Base-by-base conservation (phyloP, 2,329 filamentous ascomycete species). In the Phialophora chinensis region DNA sequence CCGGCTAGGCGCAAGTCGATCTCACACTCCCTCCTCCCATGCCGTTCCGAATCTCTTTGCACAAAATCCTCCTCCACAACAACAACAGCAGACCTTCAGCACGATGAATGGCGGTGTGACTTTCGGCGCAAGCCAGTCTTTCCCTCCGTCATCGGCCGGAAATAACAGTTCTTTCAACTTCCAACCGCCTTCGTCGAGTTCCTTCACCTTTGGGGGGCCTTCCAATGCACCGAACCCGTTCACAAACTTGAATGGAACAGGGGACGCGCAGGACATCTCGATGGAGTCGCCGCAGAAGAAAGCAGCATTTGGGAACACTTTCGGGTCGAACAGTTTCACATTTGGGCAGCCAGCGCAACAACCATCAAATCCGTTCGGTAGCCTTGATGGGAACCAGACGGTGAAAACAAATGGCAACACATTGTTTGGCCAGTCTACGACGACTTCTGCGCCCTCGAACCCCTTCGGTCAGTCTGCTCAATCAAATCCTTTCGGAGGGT, bases 281-380 rank as follows among this genome's bases (percentile, higher is more conserved):
- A 72, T 72, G 71, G 69, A 72, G 38, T 68, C 66, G 20, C 69
- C 68, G 23, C 69, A 72, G 35, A 72, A 71, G 64, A 69, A 70
- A 38, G 31, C 62, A 20, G 57, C 55, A n/a, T 57, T 65, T 52
- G 65, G 64, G 20, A 61, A 38, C 42, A 31, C 60, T 52, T 71
- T 72, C 58, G 66, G 65, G 8, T 44, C 66, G 35, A 66, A 55
- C 44, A 62, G 8, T 33, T 72, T 71, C 53, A 67, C 60, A n/a
- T 72, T 72, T 64, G 67, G 66, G 23, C 67, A 71, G 35, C 38
- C 67, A 23, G 23, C 64, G 29, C 61, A 66, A 56, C 65, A 66
- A 31, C 62, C 57, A 35, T 33, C 67, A 20, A 60, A 57, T 35
- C 65, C 62, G 42, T 42, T 59, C 11, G 59, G 65, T 42, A 53